Evolutionary conservation across 2,329 filamentous ascomycete species (phyloP), one percentile per base, ranked within the genome.

Genomic region (Aspergillus neotritici): DNA sequence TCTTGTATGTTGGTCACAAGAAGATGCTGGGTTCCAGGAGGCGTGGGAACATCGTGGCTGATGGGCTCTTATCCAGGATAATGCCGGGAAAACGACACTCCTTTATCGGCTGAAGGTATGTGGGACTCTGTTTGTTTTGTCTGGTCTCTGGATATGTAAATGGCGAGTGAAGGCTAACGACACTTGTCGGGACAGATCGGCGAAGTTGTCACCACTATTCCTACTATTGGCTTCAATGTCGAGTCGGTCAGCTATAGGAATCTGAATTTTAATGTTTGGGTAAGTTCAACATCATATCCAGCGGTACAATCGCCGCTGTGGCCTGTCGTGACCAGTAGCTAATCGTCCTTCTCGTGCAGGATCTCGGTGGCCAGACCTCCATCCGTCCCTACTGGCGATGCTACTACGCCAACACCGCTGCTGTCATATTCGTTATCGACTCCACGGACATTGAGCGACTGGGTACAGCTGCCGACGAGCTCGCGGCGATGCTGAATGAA

Each of bases 301-400:
- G 12, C 34, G 2, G 11, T 13, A 11, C 2, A 34, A 33, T 14
- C 3, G 16, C 11, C 3, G 31, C 12, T 38, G 21, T 25, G 21
- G 21, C 7, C 21, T 29, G 4, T 36, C 16, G 8, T 37, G 46
- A 30, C 41, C 14, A n/a, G 31, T 21, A 10, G 21, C 36, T 41
- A 9, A 41, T 28, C 10, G 31, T 10, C 29, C 17, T 44, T 39
- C 31, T 35, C 25, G 48, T 41, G 39, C 55, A 87, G 84, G 91
- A 97, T 73, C 78, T 97, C 37, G 91, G 93, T 62, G 93, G 93
- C 31, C 93, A 98, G 76, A 98, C 93, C n/a, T 94, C 86, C 55
- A 98, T 98, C 66, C 82, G 93, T 54, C 93, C 93, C 2, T 98
- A 98, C 75, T 98, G 93, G 93, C 82, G 93, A 67, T 98, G 93